phyloP scores from a whole-genome alignment of 352 stramenopile genomes.

The Globisporangium sylvaticum region DNA sequence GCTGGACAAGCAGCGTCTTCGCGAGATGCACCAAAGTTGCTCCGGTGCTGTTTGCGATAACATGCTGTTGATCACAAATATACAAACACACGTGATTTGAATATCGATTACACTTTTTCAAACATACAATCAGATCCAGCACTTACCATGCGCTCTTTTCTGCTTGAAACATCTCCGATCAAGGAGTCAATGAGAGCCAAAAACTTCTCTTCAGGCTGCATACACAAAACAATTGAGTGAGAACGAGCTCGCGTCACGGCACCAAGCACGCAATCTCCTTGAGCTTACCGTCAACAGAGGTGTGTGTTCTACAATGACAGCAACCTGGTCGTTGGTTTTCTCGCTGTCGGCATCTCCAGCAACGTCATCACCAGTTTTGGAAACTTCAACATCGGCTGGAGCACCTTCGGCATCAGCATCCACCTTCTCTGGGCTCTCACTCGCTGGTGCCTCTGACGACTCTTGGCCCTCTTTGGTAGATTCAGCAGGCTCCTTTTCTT shows the following conservation, averaged over 20 bases:
- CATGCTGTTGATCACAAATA: slow-evolving; percentile 19
- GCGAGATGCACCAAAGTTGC: slow-evolving; percentile 70
- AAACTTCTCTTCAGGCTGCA: slow-evolving; percentile 54
- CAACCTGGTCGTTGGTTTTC: slow-evolving; percentile 2
- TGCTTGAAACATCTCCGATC: slow-evolving; percentile 59
- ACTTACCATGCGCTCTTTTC: slow-evolving; percentile 42
- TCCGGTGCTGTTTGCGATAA: slow-evolving; percentile 72
- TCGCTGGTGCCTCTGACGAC: neutral
- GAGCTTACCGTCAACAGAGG: slow-evolving; percentile 9
- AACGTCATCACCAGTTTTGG: neutral
- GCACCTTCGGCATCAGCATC: neutral
- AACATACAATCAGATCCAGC: neutral
- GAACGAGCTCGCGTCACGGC: neutral
- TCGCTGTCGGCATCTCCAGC: slow-evolving; percentile 5
- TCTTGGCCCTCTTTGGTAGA: neutral
- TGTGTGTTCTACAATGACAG: slow-evolving; percentile 5
- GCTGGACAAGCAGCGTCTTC: slow-evolving; percentile 61
- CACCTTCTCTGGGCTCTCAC: neutral
- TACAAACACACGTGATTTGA: neutral
- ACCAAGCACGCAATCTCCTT: neutral
- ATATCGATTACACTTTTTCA: neutral
- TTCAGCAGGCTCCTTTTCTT: neutral
- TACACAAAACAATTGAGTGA: neutral
- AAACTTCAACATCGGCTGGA: neutral
- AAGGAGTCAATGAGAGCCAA: slow-evolving; percentile 47